Evolutionary conservation across 805 yeast genomes (phyloP), one percentile per base, ranked within the genome.

Genomic region (Metschnikowia lachancei): DNA sequence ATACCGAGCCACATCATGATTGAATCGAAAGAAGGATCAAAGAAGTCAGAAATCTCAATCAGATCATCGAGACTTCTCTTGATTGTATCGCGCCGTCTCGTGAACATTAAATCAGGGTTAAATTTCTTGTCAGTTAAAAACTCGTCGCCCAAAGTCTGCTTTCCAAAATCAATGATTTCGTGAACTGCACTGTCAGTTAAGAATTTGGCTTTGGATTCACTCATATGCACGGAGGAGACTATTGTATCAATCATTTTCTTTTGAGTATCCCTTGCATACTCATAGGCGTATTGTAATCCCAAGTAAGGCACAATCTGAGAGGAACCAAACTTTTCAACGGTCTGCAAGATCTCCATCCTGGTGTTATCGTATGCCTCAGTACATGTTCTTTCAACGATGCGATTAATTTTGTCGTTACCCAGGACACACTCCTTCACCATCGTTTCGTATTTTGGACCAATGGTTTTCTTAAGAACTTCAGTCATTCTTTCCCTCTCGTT

Each of bases 51-150:
- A 4, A 87, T 34, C 11, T 84, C 80, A 19, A 92, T 73, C 17
- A 78, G 75, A 20, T 80, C 80, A 39, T 78, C 73, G 22, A 91
- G 70, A 33, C 77, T 74, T 51, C 83, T 78, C 30, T 78, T 72
- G 29, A 82, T 65, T 4, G 75, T 63, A 57, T 94, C 96, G 33
- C 75, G 78, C 47, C 76, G 75, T 54, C 89, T 81, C 2, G 89
- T 80, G 58, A 90, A 92, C 98, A 94, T 94, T 33, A 85, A 76
- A 24, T 81, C 82, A 9, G 85, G 76, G 47, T 84, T 77, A 62
- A 88, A 88, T 8, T 74, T 75, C 43, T 82, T 78, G 43, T 82
- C 84, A 22, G 78, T 69, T 41, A 81, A 69, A 52, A 76, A 77
- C 42, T 78, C 77, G 24, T 80, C 84, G 7, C 88, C 88, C 36